These are phyloP conservation scores for Fusarium agapanthi DNA, from an alignment of 2,329 filamentous ascomycete species.

Conservation along the genomic window DNA sequence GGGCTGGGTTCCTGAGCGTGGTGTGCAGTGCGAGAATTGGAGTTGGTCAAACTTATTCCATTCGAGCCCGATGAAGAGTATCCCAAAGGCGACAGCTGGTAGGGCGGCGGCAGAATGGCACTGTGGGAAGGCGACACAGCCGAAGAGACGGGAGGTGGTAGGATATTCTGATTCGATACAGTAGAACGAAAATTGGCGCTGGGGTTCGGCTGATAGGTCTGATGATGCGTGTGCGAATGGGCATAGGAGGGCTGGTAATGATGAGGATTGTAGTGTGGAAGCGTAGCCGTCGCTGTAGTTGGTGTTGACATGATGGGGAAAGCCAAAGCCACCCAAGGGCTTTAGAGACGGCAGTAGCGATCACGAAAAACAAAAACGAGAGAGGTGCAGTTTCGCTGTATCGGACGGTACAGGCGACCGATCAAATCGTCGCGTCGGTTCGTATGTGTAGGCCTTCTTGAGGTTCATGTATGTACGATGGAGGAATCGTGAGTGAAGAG, in stretches of 20 bases:
- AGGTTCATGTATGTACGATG: constrained; percentile 12
- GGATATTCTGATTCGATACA: constrained; percentile 39
- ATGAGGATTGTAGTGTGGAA: constrained; percentile 73
- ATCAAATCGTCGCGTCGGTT: constrained; percentile 27
- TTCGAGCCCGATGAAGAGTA: constrained; percentile 46
- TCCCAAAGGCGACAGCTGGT: constrained; percentile 43
- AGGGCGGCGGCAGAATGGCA: constrained; percentile 39
- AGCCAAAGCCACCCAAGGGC: constrained; percentile 40
- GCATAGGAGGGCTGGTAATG: constrained; percentile 66
- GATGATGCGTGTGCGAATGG: constrained; percentile 50
- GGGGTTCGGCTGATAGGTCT: constrained; percentile 42
- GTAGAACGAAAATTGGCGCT: constrained; percentile 44
- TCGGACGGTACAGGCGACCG: constrained; percentile 31
- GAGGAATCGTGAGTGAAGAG: constrained; percentile 27
- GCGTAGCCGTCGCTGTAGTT: constrained; percentile 77
- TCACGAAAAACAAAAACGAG: constrained; percentile 21
- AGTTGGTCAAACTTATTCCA: constrained; percentile 45
- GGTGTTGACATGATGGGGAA: constrained; percentile 76
- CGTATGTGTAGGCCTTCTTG: constrained; percentile 18
- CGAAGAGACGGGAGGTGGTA: constrained; percentile 44
- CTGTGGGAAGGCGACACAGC: constrained; percentile 39
- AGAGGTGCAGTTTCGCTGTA: constrained; percentile 21
- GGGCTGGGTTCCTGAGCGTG: constrained; percentile 45
- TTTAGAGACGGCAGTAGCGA: constrained; percentile 19
- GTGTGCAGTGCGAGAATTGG: constrained; percentile 42